Percentiles rank a stretch among this genome's conserved stretches.
Evolutionary conservation across 2,329 filamentous ascomycete species (phyloP).

Genomic region (Mariannaea elegans): DNA sequence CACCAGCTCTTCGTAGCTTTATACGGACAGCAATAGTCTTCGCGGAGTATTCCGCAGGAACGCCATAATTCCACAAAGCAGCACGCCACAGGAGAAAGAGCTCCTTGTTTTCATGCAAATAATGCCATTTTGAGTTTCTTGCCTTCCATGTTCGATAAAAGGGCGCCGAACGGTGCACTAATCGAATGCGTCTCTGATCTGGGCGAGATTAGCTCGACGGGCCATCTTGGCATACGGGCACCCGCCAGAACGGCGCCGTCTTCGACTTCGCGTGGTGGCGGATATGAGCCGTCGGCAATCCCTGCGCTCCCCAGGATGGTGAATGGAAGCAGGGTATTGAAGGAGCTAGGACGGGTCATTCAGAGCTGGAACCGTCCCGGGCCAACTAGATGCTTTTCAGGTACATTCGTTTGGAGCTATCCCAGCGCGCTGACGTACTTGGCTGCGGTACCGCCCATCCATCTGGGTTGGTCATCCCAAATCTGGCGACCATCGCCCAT

Average conservation of each 20-base stretch:
- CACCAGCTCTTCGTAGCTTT: neutral
- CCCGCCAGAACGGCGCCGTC: conserved; percentile 37
- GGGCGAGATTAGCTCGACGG: conserved; percentile 40
- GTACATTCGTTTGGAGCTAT: conserved; percentile 25
- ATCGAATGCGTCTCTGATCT: conserved; percentile 41
- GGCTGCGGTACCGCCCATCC: conserved; percentile 36
- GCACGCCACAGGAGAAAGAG: conserved; percentile 11
- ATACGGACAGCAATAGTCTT: too few relatives aligned
- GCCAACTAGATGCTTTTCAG: conserved; percentile 9
- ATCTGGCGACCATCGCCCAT: conserved; percentile 30
- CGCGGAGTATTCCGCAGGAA: conserved; percentile 11
- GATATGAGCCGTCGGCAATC: conserved; percentile 31
- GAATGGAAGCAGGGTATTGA: conserved; percentile 13
- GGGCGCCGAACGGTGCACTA: conserved; percentile 34
- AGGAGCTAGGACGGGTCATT: conserved; percentile 12
- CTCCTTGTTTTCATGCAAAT: conserved; percentile 4
- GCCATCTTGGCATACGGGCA: conserved; percentile 34
- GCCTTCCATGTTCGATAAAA: conserved; percentile 21
- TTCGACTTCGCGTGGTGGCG: conserved; percentile 38
- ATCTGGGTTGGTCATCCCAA: conserved; percentile 30
- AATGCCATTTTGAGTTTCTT: conserved; percentile 14
- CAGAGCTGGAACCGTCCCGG: conserved; percentile 11
- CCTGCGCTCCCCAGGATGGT: conserved; percentile 30
- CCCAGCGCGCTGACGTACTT: conserved; percentile 39
- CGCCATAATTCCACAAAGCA: neutral